Conservation (phyloP, 169 alveolate species). For the Plasmodium knowlesi region DNA sequence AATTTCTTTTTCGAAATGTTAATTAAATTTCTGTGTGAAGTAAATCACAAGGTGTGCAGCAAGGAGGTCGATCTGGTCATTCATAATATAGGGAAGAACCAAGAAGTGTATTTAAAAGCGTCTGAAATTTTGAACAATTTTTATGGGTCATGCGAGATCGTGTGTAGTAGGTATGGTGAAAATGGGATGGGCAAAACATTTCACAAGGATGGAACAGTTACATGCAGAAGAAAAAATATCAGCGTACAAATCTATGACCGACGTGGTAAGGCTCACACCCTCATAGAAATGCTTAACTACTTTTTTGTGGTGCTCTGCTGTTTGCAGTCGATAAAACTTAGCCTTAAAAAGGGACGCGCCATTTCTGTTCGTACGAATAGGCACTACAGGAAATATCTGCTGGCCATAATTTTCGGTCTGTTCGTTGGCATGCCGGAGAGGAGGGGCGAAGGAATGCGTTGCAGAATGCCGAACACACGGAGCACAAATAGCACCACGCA, state of each 20-base stretch:
- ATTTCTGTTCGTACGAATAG: conserved; percentile 26
- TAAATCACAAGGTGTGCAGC: conserved; percentile 24
- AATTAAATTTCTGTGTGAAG: conserved; percentile 42
- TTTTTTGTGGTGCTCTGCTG: conserved; percentile 41
- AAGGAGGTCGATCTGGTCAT: conserved; percentile 16
- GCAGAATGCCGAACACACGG: neutral
- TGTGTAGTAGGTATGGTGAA: neutral
- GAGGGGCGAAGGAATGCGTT: neutral
- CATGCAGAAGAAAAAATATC: neutral
- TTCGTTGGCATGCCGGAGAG: neutral
- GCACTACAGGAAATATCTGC: conserved; percentile 32
- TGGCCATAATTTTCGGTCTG: conserved; percentile 29
- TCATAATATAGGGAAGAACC: conserved; percentile 8
- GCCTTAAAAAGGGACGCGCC: conserved; percentile 26
- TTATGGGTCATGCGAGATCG: conserved; percentile 32
- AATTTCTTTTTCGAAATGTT: conserved; percentile 57
- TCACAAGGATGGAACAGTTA: neutral
- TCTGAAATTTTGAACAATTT: conserved; percentile 15
- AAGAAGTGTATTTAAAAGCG: conserved; percentile 23
- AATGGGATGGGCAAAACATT: neutral
- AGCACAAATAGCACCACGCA: neutral
- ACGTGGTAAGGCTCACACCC: neutral
- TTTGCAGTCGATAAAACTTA: conserved; percentile 7
- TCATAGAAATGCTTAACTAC: conserved; percentile 31
- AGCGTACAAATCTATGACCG: neutral